These are phyloP conservation scores for Leptodermis oblonga DNA, from an alignment of 257 asterid genomes.

Conservation along the genomic window DNA sequence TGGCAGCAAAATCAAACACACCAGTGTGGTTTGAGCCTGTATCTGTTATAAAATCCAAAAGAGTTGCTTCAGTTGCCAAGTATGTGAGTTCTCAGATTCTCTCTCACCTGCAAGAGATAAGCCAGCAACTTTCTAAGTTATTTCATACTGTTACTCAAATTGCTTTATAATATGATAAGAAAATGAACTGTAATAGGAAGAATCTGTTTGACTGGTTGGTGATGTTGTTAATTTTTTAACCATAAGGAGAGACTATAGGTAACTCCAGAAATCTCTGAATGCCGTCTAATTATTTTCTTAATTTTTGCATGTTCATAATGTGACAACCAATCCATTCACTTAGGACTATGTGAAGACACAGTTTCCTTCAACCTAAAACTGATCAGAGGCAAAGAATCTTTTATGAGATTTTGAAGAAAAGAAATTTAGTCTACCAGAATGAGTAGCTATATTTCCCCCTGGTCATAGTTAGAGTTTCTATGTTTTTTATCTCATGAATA, in stretches of 20 bases:
- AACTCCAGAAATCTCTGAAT: background rate
- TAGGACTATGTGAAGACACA: background rate
- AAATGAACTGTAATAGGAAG: background rate
- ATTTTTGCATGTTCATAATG: background rate
- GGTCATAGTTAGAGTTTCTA: background rate
- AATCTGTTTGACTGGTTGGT: background rate
- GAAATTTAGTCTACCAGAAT: background rate
- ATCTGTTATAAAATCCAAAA: slow-evolving; percentile 76
- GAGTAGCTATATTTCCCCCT: no score
- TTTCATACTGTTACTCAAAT: background rate
- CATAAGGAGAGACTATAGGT: background rate
- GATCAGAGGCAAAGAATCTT: background rate
- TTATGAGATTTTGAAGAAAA: background rate
- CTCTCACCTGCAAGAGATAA: background rate
- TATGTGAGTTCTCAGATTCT: slow-evolving; percentile 47
- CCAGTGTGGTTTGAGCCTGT: slow-evolving; percentile 96
- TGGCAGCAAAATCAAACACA: slow-evolving; percentile 66
- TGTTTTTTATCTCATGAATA: background rate
- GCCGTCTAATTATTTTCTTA: background rate
- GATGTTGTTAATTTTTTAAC: background rate
- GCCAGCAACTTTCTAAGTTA: no score
- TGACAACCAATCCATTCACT: background rate
- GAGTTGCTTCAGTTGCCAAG: slow-evolving; percentile 69
- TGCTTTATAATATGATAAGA: background rate
- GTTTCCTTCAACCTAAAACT: background rate